A percentile compares a stretch with the other conserved stretches of the same genome.
These are phyloP conservation scores for Xylaria sp. DNA, from an alignment of 2,329 filamentous ascomycete species.

Conservation along the genomic window DNA sequence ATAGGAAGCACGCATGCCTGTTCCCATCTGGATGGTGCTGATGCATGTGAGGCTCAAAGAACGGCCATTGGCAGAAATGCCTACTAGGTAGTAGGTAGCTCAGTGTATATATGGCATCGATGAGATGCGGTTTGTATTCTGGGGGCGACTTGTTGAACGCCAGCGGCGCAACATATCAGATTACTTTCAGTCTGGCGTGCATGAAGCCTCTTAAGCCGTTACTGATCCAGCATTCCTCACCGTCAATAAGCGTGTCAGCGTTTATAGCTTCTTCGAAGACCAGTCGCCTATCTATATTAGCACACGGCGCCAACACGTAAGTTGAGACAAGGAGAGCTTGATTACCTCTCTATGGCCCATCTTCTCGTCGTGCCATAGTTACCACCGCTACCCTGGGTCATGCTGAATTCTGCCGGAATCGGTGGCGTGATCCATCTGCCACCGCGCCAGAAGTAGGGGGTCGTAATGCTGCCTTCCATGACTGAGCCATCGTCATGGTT, in stretches of 20 bases:
- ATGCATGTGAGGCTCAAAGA: neutral
- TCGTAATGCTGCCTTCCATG: slow-evolving; percentile 83
- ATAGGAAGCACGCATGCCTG: neutral
- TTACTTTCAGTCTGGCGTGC: slow-evolving; percentile 34
- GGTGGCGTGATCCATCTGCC: slow-evolving; percentile 77
- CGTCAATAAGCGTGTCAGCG: slow-evolving; percentile 57
- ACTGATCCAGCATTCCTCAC: slow-evolving; percentile 81
- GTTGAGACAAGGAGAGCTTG: neutral
- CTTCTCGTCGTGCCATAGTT: slow-evolving; percentile 76
- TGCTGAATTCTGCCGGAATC: slow-evolving; percentile 40
- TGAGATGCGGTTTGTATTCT: neutral
- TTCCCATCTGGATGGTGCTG: neutral
- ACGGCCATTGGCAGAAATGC: neutral
- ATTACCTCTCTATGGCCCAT: slow-evolving; percentile 69
- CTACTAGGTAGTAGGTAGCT: neutral
- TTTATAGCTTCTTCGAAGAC: slow-evolving; percentile 60
- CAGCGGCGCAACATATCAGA: neutral
- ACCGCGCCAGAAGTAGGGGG: slow-evolving; percentile 70
- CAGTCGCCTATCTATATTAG: slow-evolving; percentile 41
- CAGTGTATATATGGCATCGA: neutral
- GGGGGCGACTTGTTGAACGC: neutral
- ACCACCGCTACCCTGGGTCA: slow-evolving; percentile 57
- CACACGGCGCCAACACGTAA: neutral
- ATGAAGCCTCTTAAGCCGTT: slow-evolving; percentile 81
- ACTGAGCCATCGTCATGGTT: slow-evolving; percentile 56